Evolutionary conservation across 495 filamentous ascomycete genomes (phyloP).

Genomic region (Daldinia concentrica): DNA sequence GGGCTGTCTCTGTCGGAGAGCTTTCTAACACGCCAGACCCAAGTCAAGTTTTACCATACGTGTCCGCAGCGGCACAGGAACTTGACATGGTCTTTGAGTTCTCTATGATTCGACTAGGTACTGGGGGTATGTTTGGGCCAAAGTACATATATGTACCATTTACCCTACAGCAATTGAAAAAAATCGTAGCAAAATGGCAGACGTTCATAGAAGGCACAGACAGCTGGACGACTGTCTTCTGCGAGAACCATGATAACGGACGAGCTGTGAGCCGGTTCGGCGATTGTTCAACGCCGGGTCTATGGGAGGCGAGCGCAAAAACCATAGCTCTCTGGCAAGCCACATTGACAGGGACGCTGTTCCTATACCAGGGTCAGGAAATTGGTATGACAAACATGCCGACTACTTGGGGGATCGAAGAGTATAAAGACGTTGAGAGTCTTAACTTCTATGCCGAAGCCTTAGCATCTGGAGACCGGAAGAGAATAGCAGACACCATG

Average conservation of each 20-base stretch:
- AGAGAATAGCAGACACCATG: conserved; percentile 64
- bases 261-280: conserved; percentile 69
- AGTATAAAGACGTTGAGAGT: conserved; percentile 78
- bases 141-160: conserved; percentile 54
- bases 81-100: conserved; percentile 83
- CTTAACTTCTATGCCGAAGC: conserved; percentile 67
- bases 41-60: conserved; percentile 66
- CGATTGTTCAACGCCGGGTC: conserved; percentile 57
- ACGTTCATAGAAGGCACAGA: conserved; percentile 72
- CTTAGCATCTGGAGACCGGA: conserved; percentile 43
- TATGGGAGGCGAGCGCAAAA: conserved; percentile 63
- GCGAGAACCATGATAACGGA: conserved; percentile 78
- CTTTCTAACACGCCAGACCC: conserved; percentile 69
- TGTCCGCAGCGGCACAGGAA: conserved; percentile 66
- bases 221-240: conserved; percentile 77
- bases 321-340: conserved; percentile 69
- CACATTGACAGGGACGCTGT: conserved; percentile 72
- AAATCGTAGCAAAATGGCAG: conserved; percentile 71
- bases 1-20: conserved; percentile 76
- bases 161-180: conserved; percentile 66
- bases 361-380: conserved; percentile 81
- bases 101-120: conserved; percentile 69
- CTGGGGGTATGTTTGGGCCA: conserved; percentile 44
- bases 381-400: conserved; percentile 80
- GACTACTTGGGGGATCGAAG: conserved; percentile 67